These are phyloP conservation scores for Tausonia pullulans DNA, from an alignment of 1,284 basidiomycete species.

Conservation along the genomic window DNA sequence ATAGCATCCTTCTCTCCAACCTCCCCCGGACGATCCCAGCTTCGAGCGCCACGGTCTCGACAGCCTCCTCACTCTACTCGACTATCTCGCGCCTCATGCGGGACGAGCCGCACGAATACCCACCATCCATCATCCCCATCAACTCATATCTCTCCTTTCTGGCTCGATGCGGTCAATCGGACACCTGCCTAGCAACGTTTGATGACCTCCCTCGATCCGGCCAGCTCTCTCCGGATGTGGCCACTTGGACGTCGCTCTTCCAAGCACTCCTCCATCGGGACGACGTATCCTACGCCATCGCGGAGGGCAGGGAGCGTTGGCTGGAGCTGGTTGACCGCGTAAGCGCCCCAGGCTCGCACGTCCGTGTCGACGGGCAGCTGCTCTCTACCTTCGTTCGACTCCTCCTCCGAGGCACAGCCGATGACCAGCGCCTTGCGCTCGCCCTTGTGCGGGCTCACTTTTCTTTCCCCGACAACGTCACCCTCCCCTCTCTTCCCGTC, in stretches of 20 bases:
- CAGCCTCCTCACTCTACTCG: constrained; percentile 1
- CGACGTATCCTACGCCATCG: not conserved
- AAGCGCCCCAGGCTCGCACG: no score
- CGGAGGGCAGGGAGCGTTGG: not conserved
- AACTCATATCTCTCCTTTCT: constrained; percentile 34
- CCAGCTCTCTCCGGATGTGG: constrained; percentile 25
- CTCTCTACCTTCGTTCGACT: constrained; percentile 3
- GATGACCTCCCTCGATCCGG: constrained; percentile 25
- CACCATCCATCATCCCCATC: constrained; percentile 21
- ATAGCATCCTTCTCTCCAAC: constrained; percentile 30
- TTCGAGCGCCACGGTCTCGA: not conserved
- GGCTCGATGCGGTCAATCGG: constrained; percentile 25
- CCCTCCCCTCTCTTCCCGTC: no score
- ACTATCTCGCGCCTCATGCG: not conserved
- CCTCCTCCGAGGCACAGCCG: not conserved
- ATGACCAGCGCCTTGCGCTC: constrained; percentile 1
- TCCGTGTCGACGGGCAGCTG: not conserved
- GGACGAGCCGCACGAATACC: constrained; percentile 1
- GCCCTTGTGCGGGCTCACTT: not conserved
- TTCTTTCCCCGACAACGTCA: not conserved
- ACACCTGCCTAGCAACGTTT: constrained; percentile 29
- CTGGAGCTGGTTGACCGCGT: not conserved
- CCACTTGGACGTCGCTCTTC: constrained; percentile 31
- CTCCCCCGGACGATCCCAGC: constrained; percentile 20
- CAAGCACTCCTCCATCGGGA: not conserved